A percentile compares a stretch with the other conserved stretches of the same genome.
Evolutionary conservation across 148 eudicot species (phyloP).

Genomic region (Camellia granthamiana): DNA sequence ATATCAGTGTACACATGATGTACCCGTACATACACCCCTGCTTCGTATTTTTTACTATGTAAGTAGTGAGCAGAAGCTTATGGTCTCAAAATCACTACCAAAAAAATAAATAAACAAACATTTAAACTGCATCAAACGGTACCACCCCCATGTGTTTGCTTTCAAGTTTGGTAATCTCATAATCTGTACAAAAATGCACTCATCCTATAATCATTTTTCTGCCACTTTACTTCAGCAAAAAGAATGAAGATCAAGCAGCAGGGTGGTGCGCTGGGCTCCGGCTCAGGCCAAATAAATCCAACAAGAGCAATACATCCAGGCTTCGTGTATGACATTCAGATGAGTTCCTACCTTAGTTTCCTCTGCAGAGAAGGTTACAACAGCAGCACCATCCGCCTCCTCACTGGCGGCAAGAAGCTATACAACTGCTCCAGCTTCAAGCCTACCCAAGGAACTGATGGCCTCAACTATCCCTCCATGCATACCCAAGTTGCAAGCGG

Average conservation of each 20-base stretch:
- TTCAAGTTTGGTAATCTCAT: too few relatives aligned
- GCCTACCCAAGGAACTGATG: slow-evolving; percentile 46
- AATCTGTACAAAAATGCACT: too few relatives aligned
- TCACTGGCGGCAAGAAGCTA: slow-evolving; percentile 33
- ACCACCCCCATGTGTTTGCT: too few relatives aligned
- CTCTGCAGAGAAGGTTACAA: slow-evolving; percentile 74
- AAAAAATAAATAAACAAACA: too few relatives aligned
- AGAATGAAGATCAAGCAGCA: slow-evolving; percentile 38
- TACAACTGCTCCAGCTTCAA: slow-evolving; percentile 51
- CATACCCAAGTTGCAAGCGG: slow-evolving; percentile 34
- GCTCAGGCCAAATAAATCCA: slow-evolving; percentile 67
- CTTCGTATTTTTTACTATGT: too few relatives aligned
- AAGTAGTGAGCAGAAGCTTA: too few relatives aligned
- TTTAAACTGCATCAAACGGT: too few relatives aligned
- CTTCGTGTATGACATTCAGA: slow-evolving; percentile 56
- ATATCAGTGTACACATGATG: too few relatives aligned
- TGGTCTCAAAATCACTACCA: too few relatives aligned
- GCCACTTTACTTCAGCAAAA: slow-evolving; percentile 40
- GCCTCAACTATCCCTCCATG: slow-evolving; percentile 82
- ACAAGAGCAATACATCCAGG: slow-evolving; percentile 61
- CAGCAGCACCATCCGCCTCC: slow-evolving; percentile 29
- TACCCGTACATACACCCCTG: too few relatives aligned
- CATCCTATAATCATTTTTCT: not conserved
- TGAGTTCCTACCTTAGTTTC: slow-evolving; percentile 46
- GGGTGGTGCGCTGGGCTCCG: slow-evolving; percentile 48